Evolutionary conservation across 2,329 filamentous ascomycete species (phyloP).

Genomic region (Xylariaceae sp.): DNA sequence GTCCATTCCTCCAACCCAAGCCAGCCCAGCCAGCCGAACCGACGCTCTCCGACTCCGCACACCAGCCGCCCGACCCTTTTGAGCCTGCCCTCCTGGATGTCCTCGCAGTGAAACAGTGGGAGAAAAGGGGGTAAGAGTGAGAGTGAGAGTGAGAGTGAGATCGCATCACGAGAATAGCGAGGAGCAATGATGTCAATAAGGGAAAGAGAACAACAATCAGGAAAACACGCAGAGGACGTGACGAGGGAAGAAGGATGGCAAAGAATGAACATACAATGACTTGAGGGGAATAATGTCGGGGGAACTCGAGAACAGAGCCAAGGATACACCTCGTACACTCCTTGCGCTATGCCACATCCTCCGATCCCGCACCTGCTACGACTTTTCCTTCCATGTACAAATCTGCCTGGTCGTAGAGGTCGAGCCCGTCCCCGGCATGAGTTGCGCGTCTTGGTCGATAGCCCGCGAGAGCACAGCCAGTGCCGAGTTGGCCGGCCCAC

Average conservation of each 20-base stretch:
- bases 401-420: slow-evolving; percentile 20
- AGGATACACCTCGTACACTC: slow-evolving; percentile 28
- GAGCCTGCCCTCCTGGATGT: slow-evolving; percentile 12
- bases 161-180: slow-evolving; percentile 1
- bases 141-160: background rate
- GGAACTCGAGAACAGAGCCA: slow-evolving; percentile 22
- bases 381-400: slow-evolving; percentile 27
- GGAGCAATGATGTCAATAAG: slow-evolving; percentile 5
- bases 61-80: slow-evolving; percentile 9
- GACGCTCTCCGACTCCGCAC: slow-evolving; percentile 14
- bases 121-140: slow-evolving; percentile 7
- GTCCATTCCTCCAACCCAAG: slow-evolving; percentile 12
- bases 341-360: slow-evolving; percentile 27
- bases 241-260: slow-evolving; percentile 8
- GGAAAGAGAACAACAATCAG: slow-evolving; percentile 5
- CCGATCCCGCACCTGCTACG: slow-evolving; percentile 22
- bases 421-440: slow-evolving; percentile 20
- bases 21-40: slow-evolving; percentile 14
- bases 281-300: slow-evolving; percentile 17
- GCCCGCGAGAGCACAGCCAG: too few species aligned
- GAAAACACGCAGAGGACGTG: slow-evolving; percentile 10
- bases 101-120: slow-evolving; percentile 7
- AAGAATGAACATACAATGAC: slow-evolving; percentile 20
- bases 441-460: too few species aligned
- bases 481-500: too few species aligned